A percentile compares a stretch with the other conserved stretches of the same genome.
phyloP scores from a whole-genome alignment of 371 early-diverging fungal species.

The Amoeboaphelidium occidentale region DNA sequence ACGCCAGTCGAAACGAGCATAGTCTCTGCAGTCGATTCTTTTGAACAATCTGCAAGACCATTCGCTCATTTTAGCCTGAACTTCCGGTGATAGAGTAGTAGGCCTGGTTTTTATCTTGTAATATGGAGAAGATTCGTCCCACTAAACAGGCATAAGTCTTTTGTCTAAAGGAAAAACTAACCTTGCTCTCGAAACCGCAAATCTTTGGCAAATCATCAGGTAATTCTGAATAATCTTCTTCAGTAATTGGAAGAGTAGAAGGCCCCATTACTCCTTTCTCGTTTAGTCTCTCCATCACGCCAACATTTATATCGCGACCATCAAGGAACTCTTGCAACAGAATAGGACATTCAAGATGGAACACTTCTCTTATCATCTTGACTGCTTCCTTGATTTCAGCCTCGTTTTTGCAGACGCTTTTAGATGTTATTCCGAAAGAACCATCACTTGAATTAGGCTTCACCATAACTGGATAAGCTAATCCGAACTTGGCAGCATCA shows the following conservation, averaged over 20 bases:
- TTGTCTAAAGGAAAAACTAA: not conserved
- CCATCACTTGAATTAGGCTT: not conserved
- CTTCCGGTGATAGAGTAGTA: not conserved
- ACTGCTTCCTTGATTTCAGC: not conserved
- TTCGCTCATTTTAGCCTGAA: not conserved
- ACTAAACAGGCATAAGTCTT: too few relatives aligned
- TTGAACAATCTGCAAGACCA: not conserved
- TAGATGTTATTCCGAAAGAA: not conserved
- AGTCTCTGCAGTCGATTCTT: not conserved
- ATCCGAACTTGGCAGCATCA: not conserved
- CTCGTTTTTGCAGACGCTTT: not conserved
- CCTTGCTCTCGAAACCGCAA: conserved; percentile 1
- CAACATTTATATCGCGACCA: not conserved
- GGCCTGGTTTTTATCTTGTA: not conserved
- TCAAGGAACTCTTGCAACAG: not conserved
- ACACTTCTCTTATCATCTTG: not conserved
- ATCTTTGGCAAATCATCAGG: conserved; percentile 1
- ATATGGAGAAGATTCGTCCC: not conserved
- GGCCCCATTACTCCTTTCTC: not conserved
- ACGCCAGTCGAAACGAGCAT: not conserved
- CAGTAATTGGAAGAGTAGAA: not conserved
- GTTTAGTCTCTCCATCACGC: not conserved
- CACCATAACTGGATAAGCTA: not conserved
- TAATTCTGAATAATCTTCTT: not conserved
- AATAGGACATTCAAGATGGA: not conserved